phyloP scores from a whole-genome alignment of 768 basidiomycete species.

The Termitomyces sp. region DNA sequence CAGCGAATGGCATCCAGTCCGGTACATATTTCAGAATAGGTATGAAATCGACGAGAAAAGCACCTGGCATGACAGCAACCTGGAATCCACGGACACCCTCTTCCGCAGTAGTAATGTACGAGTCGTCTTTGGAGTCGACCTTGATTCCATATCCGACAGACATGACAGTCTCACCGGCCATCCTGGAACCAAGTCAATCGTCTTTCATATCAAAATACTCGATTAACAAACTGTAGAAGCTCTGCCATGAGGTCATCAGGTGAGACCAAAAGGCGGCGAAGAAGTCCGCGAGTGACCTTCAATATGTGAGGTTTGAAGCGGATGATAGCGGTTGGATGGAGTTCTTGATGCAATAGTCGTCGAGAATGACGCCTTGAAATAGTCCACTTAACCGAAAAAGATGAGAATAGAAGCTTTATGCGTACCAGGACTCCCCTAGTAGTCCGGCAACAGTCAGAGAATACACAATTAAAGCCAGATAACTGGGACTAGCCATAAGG shows the following conservation, averaged over 20 bases:
- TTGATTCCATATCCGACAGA: slow-evolving; percentile 28
- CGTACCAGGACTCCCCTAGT: slow-evolving; percentile 7
- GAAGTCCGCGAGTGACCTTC: slow-evolving; percentile 15
- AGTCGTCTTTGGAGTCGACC: slow-evolving; percentile 23
- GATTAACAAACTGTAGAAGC: slow-evolving; percentile 6
- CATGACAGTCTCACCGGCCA: slow-evolving; percentile 22
- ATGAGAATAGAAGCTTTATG: not conserved
- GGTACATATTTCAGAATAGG: slow-evolving; percentile 28
- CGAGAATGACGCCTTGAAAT: slow-evolving; percentile 18
- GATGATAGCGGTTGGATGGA: slow-evolving; percentile 13
- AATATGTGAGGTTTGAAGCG: slow-evolving; percentile 18
- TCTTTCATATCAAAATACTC: no score
- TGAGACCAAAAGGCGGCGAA: slow-evolving; percentile 14
- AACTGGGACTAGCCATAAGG: slow-evolving; percentile 10
- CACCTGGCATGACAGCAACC: slow-evolving; percentile 20
- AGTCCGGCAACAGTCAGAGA: not conserved
- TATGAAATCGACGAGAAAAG: slow-evolving; percentile 28
- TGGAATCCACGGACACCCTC: slow-evolving; percentile 22
- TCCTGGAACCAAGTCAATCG: not conserved
- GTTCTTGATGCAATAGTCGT: slow-evolving; percentile 17
- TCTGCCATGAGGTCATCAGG: slow-evolving; percentile 12
- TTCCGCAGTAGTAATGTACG: slow-evolving; percentile 26
- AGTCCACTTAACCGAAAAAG: not conserved
- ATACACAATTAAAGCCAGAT: not conserved
- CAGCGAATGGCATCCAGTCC: slow-evolving; percentile 28